Evolutionary conservation across 768 basidiomycete genomes (phyloP).

Genomic region (Rubroboletus pulcherrimus): DNA sequence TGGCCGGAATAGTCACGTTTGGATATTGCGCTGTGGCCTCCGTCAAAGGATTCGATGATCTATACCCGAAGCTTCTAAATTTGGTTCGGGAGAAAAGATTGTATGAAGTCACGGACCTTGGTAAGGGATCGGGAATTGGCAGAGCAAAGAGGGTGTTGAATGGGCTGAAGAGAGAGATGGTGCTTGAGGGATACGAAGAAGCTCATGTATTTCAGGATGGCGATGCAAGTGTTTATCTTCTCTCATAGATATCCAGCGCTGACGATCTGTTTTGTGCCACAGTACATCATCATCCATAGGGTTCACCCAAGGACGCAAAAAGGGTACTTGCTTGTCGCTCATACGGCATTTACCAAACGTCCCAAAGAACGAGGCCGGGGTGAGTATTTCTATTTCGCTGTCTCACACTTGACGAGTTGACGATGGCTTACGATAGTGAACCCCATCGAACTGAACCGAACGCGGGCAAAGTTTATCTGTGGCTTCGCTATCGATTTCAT

Average conservation of each 20-base stretch:
- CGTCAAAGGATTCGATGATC: slow-evolving; percentile 95
- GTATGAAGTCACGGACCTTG: slow-evolving; percentile 67
- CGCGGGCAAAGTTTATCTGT: slow-evolving; percentile 73
- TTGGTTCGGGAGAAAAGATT: slow-evolving; percentile 78
- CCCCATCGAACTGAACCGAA: slow-evolving; percentile 79
- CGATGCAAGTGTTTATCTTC: slow-evolving; percentile 55
- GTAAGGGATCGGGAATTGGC: slow-evolving; percentile 54
- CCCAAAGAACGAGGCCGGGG: slow-evolving; percentile 77
- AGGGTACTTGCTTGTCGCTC: slow-evolving; percentile 89
- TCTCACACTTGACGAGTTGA: background rate
- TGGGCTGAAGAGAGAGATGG: slow-evolving; percentile 87
- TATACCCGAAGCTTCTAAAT: slow-evolving; percentile 92
- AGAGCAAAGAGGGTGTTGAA: slow-evolving; percentile 73
- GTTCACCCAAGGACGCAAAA: slow-evolving; percentile 88
- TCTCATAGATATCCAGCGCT: background rate
- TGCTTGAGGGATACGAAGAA: slow-evolving; percentile 80
- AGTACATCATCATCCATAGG: slow-evolving; percentile 94
- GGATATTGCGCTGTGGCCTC: slow-evolving; percentile 85
- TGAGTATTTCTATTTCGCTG: slow-evolving; percentile 35
- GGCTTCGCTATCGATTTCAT: slow-evolving; percentile 72
- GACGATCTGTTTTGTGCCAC: slow-evolving; percentile 1
- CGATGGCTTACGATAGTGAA: slow-evolving; percentile 48
- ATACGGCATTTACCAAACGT: slow-evolving; percentile 87
- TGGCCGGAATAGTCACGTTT: slow-evolving; percentile 90
- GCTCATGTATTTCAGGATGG: slow-evolving; percentile 97